phyloP scores from a whole-genome alignment of 768 basidiomycete genomes.

The Coprinopsis strossmayeri region DNA sequence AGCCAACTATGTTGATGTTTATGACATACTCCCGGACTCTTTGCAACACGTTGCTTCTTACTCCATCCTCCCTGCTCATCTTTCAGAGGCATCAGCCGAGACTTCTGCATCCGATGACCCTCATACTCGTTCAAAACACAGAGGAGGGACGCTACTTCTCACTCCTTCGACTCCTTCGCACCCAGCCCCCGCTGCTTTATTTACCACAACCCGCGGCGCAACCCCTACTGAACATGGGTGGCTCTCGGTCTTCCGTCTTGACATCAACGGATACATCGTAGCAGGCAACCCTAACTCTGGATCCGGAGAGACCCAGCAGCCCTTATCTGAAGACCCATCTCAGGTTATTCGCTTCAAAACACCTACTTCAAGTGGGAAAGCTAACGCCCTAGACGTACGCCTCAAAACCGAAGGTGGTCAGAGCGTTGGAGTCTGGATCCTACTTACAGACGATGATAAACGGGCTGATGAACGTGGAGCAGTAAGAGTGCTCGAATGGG shows the following conservation, averaged over 20 bases:
- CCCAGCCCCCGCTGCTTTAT: conserved; percentile 32
- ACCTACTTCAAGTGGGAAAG: conserved; percentile 43
- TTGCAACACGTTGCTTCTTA: conserved; percentile 26
- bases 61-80: conserved; percentile 24
- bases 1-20: conserved; percentile 34
- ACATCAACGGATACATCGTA: conserved; percentile 24
- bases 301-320: not conserved
- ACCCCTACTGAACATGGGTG: conserved; percentile 30
- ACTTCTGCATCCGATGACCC: conserved; percentile 5
- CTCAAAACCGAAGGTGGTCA: conserved; percentile 20
- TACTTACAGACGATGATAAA: conserved; percentile 45
- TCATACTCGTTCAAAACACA: conserved; percentile 19
- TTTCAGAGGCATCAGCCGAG: not conserved
- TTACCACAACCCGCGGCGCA: conserved; percentile 43
- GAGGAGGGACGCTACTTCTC: conserved; percentile 42
- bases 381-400: conserved; percentile 41
- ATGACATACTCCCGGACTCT: conserved; percentile 27
- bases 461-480: conserved; percentile 26
- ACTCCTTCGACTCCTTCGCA: conserved; percentile 28
- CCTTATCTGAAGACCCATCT: conserved; percentile 13
- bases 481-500: conserved; percentile 43
- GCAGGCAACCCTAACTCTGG: not conserved
- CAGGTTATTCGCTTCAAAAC: conserved; percentile 35
- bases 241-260: conserved; percentile 37
- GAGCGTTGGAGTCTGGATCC: conserved; percentile 32